Conservation (phyloP, 2,329 filamentous ascomycete species). For the Fusarium palustre region DNA sequence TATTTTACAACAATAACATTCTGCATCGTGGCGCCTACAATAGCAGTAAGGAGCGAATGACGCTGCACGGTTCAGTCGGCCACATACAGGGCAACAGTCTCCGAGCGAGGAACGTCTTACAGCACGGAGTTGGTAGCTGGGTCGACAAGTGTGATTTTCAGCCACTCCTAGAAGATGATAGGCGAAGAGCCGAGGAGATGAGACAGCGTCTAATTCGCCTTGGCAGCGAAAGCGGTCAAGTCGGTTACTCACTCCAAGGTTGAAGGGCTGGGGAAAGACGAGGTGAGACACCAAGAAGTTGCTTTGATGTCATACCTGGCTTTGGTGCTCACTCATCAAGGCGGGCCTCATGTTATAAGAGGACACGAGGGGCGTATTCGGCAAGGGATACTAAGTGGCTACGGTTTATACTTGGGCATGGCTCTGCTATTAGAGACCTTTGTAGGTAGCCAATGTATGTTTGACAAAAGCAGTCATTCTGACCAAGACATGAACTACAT, state of each 20-base stretch:
- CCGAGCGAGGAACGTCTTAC: slow-evolving; percentile 77
- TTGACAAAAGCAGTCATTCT: background rate
- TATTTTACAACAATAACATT: slow-evolving; percentile 94
- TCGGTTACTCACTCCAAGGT: slow-evolving; percentile 72
- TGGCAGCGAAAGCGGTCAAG: slow-evolving; percentile 69
- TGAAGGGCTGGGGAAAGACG: slow-evolving; percentile 48
- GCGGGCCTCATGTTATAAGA: slow-evolving; percentile 6
- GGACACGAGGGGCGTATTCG: background rate
- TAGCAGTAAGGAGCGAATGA: slow-evolving; percentile 70
- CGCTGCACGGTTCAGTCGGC: slow-evolving; percentile 78
- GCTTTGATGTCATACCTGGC: slow-evolving; percentile 21
- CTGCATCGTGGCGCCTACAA: slow-evolving; percentile 78
- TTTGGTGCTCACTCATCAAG: slow-evolving; percentile 1
- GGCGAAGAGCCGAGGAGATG: slow-evolving; percentile 71
- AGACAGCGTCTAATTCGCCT: slow-evolving; percentile 70
- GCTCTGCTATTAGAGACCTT: background rate
- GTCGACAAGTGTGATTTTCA: slow-evolving; percentile 69
- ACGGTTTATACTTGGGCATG: background rate
- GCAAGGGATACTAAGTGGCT: background rate
- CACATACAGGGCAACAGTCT: slow-evolving; percentile 65
- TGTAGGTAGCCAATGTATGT: background rate
- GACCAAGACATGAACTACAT: slow-evolving; percentile 1
- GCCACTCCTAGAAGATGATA: slow-evolving; percentile 57
- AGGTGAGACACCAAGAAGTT: slow-evolving; percentile 15
- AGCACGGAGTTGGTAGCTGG: slow-evolving; percentile 79